A percentile compares a stretch with the other conserved stretches of the same genome.
Conservation (phyloP, 2,329 filamentous ascomycete genomes). For the Diaporthe australafricana region DNA sequence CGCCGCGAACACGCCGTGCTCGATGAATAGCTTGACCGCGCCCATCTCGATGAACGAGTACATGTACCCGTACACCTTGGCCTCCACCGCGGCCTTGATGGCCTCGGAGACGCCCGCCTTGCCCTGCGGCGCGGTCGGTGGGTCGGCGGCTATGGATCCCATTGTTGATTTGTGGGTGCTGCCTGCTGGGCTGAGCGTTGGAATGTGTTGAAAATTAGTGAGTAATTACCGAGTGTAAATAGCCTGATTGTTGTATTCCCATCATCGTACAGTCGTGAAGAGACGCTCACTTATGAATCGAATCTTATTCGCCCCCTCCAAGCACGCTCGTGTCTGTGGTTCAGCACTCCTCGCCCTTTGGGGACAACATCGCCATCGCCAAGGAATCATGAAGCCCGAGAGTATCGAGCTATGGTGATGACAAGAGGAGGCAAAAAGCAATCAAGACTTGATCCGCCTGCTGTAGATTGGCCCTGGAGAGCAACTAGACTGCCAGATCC, state of each 20-base stretch:
- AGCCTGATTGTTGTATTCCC: not conserved
- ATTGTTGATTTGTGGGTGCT: not conserved
- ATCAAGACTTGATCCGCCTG: not conserved
- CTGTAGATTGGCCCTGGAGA: not conserved
- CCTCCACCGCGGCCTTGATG: slow-evolving; percentile 10
- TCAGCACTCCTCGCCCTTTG: not conserved
- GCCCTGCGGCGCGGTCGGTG: slow-evolving; percentile 8
- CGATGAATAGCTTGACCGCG: slow-evolving; percentile 21
- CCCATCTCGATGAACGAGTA: slow-evolving; percentile 23
- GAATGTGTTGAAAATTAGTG: not conserved
- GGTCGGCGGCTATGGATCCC: slow-evolving; percentile 21
- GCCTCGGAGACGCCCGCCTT: slow-evolving; percentile 4
- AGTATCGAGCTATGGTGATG: not conserved
- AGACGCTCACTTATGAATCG: slow-evolving; percentile 4
- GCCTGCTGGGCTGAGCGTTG: not conserved
- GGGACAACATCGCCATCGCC: not conserved
- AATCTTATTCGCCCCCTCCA: not conserved
- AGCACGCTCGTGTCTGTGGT: no score
- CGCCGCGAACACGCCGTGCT: slow-evolving; percentile 9
- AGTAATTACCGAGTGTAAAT: no score
- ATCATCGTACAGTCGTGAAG: not conserved
- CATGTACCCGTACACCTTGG: slow-evolving; percentile 21
- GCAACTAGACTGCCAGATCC: no score
- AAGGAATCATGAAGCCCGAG: not conserved
- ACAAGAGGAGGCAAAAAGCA: not conserved